Conservation (phyloP, 805 yeast species). For the Lipomyces chichibuensis region DNA sequence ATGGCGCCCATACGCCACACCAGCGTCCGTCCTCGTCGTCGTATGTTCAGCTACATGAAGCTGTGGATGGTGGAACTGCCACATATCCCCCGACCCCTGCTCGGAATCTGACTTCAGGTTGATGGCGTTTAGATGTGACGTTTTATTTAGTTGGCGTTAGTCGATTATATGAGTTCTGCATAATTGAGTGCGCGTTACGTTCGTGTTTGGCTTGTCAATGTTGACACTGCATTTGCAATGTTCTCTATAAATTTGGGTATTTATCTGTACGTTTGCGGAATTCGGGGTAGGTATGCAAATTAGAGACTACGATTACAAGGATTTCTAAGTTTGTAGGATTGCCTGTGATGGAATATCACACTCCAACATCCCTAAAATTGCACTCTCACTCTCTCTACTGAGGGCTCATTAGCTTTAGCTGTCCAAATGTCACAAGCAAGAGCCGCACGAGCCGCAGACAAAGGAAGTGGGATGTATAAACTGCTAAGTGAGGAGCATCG, state of each 20-base stretch:
- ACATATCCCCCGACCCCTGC: background rate
- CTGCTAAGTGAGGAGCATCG: too few relatives aligned
- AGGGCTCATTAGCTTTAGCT: too few relatives aligned
- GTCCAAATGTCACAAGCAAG: too few relatives aligned
- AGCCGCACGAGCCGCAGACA: too few relatives aligned
- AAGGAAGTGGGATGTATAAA: too few relatives aligned
- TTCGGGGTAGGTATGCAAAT: background rate
- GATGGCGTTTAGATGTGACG: background rate
- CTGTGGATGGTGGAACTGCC: background rate
- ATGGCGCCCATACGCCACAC: background rate
- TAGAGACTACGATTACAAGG: background rate
- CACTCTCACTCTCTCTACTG: too few relatives aligned
- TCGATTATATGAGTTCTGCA: background rate
- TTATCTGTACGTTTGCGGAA: background rate
- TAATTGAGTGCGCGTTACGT: background rate
- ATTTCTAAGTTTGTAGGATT: background rate
- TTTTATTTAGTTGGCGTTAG: background rate
- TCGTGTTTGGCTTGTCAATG: background rate
- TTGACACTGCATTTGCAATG: background rate
- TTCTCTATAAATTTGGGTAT: background rate
- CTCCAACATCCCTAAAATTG: too few relatives aligned
- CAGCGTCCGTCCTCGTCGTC: background rate
- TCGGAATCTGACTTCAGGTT: background rate
- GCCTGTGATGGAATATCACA: background rate
- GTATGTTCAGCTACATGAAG: background rate